A percentile compares a stretch with the other conserved stretches of the same genome.
These are phyloP conservation scores for Eucalyptus marginata DNA, from an alignment of 345 rosid species.

Conservation along the genomic window DNA sequence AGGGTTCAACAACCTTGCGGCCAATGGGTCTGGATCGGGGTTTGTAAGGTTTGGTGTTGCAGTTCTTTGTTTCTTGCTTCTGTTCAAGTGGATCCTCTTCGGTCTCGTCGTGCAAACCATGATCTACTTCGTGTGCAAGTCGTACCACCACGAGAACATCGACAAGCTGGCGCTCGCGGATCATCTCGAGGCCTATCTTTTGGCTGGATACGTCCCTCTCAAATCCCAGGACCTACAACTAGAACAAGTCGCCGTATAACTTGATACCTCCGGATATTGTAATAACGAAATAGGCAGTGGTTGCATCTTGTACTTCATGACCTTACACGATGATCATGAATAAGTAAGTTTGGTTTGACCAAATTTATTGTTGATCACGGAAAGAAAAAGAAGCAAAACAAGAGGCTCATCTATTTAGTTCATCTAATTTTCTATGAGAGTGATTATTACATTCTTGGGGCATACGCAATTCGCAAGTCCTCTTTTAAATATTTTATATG, in stretches of 20 bases:
- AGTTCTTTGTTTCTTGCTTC: constrained; percentile 11
- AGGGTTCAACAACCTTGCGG: neutral
- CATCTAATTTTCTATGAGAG: neutral
- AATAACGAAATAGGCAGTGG: neutral
- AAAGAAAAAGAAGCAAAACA: neutral
- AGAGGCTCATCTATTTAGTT: neutral
- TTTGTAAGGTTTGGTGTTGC: constrained; percentile 11
- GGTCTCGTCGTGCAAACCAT: constrained; percentile 33
- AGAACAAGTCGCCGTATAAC: neutral
- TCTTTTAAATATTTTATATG: neutral
- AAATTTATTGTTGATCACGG: neutral
- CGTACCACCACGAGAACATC: constrained; percentile 33
- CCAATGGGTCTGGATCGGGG: neutral
- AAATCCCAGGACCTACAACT: constrained; percentile 42
- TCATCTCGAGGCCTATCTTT: constrained; percentile 39
- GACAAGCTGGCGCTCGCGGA: constrained; percentile 38
- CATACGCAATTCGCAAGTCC: neutral
- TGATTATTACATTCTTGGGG: neutral
- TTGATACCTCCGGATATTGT: neutral
- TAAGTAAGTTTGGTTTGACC: neutral
- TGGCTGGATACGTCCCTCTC: constrained; percentile 36
- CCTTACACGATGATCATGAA: neutral
- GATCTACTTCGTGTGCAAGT: constrained; percentile 49
- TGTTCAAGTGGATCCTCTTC: constrained; percentile 12
- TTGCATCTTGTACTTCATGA: neutral